Percentiles rank a stretch among this genome's conserved stretches.
Evolutionary conservation across 164 flowering plant species (phyloP).

Genomic region (Stephania yunnanensis): DNA sequence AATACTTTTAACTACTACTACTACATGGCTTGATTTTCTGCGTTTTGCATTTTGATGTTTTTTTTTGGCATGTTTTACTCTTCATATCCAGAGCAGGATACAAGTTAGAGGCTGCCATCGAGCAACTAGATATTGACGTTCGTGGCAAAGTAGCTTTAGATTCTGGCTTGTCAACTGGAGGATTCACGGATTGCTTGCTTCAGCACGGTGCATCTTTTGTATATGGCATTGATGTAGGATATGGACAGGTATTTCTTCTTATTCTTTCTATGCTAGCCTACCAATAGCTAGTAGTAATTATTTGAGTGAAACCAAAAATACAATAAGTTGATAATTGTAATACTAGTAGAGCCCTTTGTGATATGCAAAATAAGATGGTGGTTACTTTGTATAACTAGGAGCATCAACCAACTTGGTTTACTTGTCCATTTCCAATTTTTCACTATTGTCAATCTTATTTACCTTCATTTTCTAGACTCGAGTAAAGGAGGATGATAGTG

Average conservation of each 20-base stretch:
- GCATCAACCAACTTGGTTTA: too few relatives aligned
- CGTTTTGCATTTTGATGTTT: too few relatives aligned
- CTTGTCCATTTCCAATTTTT: too few relatives aligned
- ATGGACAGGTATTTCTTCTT: slow-evolving; percentile 76
- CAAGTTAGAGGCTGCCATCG: slow-evolving; percentile 97
- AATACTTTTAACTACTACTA: slow-evolving; percentile 30
- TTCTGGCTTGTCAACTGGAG: slow-evolving; percentile 97
- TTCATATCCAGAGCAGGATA: slow-evolving; percentile 68
- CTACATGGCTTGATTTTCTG: too few relatives aligned
- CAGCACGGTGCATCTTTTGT: slow-evolving; percentile 91
- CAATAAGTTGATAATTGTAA: too few relatives aligned
- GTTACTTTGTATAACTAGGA: too few relatives aligned
- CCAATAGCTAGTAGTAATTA: neutral
- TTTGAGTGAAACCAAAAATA: neutral
- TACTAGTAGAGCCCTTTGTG: too few relatives aligned
- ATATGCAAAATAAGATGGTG: too few relatives aligned
- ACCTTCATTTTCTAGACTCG: too few relatives aligned
- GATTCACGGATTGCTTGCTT: slow-evolving; percentile 98
- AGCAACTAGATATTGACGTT: slow-evolving; percentile 75
- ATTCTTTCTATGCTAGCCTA: neutral
- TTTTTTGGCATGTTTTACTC: neutral
- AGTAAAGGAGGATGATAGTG: too few relatives aligned
- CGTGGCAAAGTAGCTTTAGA: slow-evolving; percentile 88
- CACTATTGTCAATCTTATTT: too few relatives aligned
- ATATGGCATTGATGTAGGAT: slow-evolving; percentile 97